Evolutionary conservation across 352 stramenopile genomes (phyloP).

Genomic region (Pythium phragmiticola): DNA sequence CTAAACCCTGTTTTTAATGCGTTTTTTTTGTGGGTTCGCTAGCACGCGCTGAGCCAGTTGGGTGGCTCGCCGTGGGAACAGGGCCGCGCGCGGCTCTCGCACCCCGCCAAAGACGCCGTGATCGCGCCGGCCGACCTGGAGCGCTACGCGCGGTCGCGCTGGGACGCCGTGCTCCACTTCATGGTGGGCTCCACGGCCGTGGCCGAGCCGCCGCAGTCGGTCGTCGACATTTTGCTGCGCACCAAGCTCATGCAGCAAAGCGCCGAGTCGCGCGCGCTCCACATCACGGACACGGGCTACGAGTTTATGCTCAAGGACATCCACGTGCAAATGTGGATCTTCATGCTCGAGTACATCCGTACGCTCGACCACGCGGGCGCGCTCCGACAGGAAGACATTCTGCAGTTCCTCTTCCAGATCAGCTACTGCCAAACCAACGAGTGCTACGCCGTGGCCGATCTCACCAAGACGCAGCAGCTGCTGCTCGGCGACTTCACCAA

Average conservation of each 20-base stretch:
- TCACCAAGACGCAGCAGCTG: slow-evolving; percentile 77
- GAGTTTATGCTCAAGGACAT: slow-evolving; percentile 93
- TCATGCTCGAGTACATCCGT: slow-evolving; percentile 89
- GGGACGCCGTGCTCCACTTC: slow-evolving; percentile 45
- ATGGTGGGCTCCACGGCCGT: slow-evolving; percentile 45
- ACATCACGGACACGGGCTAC: slow-evolving; percentile 88
- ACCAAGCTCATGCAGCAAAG: slow-evolving; percentile 72
- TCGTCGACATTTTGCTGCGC: slow-evolving; percentile 64
- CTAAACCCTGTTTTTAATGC: background rate
- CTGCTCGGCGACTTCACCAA: slow-evolving; percentile 84
- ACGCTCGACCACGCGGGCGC: slow-evolving; percentile 73
- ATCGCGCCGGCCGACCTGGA: slow-evolving; percentile 33
- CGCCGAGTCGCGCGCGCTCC: slow-evolving; percentile 58
- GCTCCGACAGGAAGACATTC: slow-evolving; percentile 80
- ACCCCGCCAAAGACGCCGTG: slow-evolving; percentile 6
- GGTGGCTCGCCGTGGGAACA: slow-evolving; percentile 76
- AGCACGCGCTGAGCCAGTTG: slow-evolving; percentile 68
- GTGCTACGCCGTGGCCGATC: slow-evolving; percentile 75
- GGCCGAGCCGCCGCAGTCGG: slow-evolving; percentile 29
- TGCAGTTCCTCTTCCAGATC: slow-evolving; percentile 90
- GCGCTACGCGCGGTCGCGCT: slow-evolving; percentile 35
- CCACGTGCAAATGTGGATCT: slow-evolving; percentile 91
- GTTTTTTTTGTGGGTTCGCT: background rate
- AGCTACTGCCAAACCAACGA: slow-evolving; percentile 87
- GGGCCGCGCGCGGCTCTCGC: slow-evolving; percentile 29